These are phyloP conservation scores for Puccinia hordei DNA, from an alignment of 1,284 basidiomycete species.

Conservation along the genomic window DNA sequence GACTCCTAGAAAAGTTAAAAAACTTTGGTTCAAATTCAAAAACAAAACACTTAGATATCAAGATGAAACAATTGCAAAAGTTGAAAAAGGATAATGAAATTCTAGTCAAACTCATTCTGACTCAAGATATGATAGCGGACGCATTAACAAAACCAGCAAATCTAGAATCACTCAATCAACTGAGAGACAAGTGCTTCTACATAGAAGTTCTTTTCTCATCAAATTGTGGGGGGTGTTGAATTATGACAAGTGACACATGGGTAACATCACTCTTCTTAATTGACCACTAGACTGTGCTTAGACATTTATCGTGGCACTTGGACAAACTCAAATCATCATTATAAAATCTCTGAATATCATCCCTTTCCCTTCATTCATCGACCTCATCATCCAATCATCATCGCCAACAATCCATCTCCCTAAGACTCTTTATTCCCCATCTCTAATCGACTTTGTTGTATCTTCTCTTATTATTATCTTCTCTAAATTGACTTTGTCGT, in stretches of 20 bases:
- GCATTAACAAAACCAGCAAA: neutral
- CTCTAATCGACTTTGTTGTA: neutral
- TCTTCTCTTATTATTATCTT: neutral
- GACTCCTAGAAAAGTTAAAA: neutral
- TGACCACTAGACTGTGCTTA: too few relatives aligned
- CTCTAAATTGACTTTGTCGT: neutral
- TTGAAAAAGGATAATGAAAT: neutral
- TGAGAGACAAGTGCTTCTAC: neutral
- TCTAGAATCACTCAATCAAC: neutral
- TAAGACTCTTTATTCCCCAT: too few relatives aligned
- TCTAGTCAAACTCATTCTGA: neutral
- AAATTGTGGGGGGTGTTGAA: slow-evolving; percentile 9
- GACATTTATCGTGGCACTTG: too few relatives aligned
- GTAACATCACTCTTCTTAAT: too few relatives aligned
- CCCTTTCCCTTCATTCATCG: too few relatives aligned
- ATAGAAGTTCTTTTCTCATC: neutral
- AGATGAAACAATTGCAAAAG: neutral
- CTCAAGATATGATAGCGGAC: neutral
- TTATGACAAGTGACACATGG: too few relatives aligned
- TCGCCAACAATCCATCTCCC: too few relatives aligned
- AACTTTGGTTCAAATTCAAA: slow-evolving; percentile 13
- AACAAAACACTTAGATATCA: neutral
- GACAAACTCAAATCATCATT: too few relatives aligned
- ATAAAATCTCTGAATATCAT: too few relatives aligned
- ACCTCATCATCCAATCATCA: too few relatives aligned